These are phyloP conservation scores for Dictyostelium firmibasis DNA, from an alignment of 78 protist genomes.

Conservation along the genomic window DNA sequence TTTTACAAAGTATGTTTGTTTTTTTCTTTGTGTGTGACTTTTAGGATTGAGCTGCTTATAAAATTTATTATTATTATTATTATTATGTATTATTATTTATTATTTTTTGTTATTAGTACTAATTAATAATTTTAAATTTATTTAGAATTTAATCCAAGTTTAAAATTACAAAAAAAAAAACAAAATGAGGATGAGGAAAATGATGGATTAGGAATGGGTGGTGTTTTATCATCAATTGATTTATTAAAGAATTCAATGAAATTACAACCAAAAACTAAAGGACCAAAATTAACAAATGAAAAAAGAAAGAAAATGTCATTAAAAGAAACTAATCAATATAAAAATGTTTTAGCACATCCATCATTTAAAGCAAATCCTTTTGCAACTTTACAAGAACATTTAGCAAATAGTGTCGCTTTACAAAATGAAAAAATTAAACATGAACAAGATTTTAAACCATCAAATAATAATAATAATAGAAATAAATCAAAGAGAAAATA, in stretches of 20 bases:
- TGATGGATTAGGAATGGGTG: not conserved
- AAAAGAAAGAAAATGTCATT: slow-evolving; percentile 70
- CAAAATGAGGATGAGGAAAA: not conserved
- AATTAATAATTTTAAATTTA: not conserved
- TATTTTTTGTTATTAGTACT: not conserved
- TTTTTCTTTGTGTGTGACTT: not conserved
- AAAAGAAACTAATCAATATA: slow-evolving; percentile 54
- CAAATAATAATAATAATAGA: not conserved
- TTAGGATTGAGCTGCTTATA: too few species aligned
- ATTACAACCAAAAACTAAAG: slow-evolving; percentile 1
- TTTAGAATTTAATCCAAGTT: slow-evolving; percentile 42
- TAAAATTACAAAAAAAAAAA: not conserved
- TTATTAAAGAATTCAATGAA: not conserved
- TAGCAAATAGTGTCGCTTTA: slow-evolving; percentile 23
- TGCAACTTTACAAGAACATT: slow-evolving; percentile 65
- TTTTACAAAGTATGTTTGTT: slow-evolving; percentile 33
- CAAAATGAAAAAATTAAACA: slow-evolving; percentile 54
- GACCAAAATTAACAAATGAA: slow-evolving; percentile 43
- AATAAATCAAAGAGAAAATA: not conserved
- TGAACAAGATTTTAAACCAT: not conserved
- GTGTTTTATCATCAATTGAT: slow-evolving; percentile 11
- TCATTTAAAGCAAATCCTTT: slow-evolving; percentile 45
- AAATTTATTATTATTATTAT: too few species aligned
- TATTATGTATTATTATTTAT: too few species aligned
- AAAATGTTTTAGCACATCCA: slow-evolving; percentile 76